Evolutionary conservation across 2,329 filamentous ascomycete species (phyloP), one percentile per base, ranked within the genome.

Genomic region (Exophiala alcalophila): DNA sequence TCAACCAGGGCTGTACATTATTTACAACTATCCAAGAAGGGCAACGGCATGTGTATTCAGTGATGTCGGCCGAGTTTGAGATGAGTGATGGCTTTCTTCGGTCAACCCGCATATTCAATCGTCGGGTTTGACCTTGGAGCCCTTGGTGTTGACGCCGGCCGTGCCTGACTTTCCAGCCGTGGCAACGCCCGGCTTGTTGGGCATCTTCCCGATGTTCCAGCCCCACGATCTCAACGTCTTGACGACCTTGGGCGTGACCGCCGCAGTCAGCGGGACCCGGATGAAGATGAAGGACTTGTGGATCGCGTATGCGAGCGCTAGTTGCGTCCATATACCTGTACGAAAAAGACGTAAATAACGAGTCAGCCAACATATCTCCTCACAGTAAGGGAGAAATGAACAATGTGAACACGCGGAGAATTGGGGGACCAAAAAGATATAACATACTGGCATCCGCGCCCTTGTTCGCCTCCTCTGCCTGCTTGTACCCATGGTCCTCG

Each of bases 241-340:
- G 59, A 96, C 92, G n/a, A 97, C 83, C 67, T 94, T 96, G 1
- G 92, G 92, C 6, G 87, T 89, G 23, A 97, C 75, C 2, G 89
- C 91, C 9, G 87, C 89, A 1, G 92, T 92, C 52, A 97, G 69
- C 6, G 92, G 92, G 7, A 98, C 88, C n/a, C 92, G 80, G 54
- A 97, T 66, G 65, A 98, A 95, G 59, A 98, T 96, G 65, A 97
- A 88, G 57, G 86, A 94, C 70, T 98, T 98, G 74, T 98, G 92
- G 45, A 98, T 87, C 19, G 91, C 91, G 61, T 98, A 98, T 9
- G 92, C 92, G 34, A 98, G 76, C 11, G 87, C 89, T 20, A 98
- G 72, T 62, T 96, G 89, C 6, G 92, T 97, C 78, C 80, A 83
- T 36, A 84, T 70, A 58, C 78, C 80, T 83, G 53, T 24, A 16